Evolutionary conservation across 768 basidiomycete genomes (phyloP).

Genomic region (Mycena latifolia): DNA sequence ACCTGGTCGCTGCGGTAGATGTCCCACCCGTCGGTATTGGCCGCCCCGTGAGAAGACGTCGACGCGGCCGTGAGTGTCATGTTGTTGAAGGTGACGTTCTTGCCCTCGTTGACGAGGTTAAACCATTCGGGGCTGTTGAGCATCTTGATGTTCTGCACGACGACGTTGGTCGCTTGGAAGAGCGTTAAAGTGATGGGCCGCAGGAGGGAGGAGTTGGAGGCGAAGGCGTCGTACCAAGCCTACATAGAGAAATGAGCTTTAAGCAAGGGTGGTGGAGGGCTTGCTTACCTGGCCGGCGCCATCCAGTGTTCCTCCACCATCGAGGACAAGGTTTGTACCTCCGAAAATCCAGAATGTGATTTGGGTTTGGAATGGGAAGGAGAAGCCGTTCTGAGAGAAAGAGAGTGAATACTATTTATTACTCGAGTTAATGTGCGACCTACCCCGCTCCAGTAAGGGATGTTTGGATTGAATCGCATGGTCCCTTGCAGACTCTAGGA

Average conservation of each 20-base stretch:
- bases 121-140: slow-evolving; percentile 32
- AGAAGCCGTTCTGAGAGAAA: slow-evolving; percentile 59
- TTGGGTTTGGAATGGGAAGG: slow-evolving; percentile 66
- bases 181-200: slow-evolving; percentile 26
- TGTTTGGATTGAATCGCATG: slow-evolving; percentile 61
- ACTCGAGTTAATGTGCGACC: slow-evolving; percentile 15
- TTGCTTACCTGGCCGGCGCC: slow-evolving; percentile 69
- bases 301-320: slow-evolving; percentile 75
- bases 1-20: slow-evolving; percentile 69
- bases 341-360: slow-evolving; percentile 69
- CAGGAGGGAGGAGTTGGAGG: slow-evolving; percentile 39
- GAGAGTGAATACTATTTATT: neutral
- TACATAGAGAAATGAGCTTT: slow-evolving; percentile 30
- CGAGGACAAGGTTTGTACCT: slow-evolving; percentile 59
- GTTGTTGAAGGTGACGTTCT: slow-evolving; percentile 49
- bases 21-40: slow-evolving; percentile 76
- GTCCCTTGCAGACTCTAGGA: slow-evolving; percentile 62
- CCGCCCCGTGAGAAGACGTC: slow-evolving; percentile 54
- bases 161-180: slow-evolving; percentile 34
- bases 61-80: slow-evolving; percentile 55
- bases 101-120: slow-evolving; percentile 56
- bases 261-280: no score
- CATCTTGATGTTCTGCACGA: slow-evolving; percentile 32
- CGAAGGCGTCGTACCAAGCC: slow-evolving; percentile 69
- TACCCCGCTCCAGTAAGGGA: slow-evolving; percentile 67